These are phyloP conservation scores for Apiospora saccharicola DNA, from an alignment of 2,329 filamentous ascomycete species.

Conservation along the genomic window DNA sequence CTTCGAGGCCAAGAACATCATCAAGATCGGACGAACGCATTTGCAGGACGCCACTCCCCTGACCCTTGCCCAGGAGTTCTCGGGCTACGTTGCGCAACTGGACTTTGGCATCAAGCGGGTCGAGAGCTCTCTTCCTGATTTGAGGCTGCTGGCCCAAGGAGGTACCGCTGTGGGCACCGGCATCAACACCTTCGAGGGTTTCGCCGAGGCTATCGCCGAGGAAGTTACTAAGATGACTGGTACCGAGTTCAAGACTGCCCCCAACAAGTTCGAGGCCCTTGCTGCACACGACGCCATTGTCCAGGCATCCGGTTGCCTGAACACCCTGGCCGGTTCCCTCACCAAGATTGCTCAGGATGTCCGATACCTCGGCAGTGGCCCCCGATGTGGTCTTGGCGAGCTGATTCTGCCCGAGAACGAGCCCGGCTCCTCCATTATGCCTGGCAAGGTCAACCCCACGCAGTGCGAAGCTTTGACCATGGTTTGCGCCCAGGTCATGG, in stretches of 20 bases:
- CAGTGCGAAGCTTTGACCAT: conserved; percentile 98
- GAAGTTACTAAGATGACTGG: conserved; percentile 94
- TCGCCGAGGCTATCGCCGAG: conserved; percentile 89
- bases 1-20: conserved; percentile 86
- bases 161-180: conserved; percentile 97
- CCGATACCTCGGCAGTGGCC: conserved; percentile 94
- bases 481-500: conserved; percentile 97
- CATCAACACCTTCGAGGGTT: conserved; percentile 96
- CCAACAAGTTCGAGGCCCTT: conserved; percentile 98
- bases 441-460: conserved; percentile 98
- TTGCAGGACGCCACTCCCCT: conserved; percentile 96
- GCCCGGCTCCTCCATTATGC: conserved; percentile 98
- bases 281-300: conserved; percentile 96
- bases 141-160: conserved; percentile 89
- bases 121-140: conserved; percentile 80
- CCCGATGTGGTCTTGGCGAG: conserved; percentile 94
- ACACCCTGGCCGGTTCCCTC: conserved; percentile 88
- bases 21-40: conserved; percentile 99
- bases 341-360: conserved; percentile 99
- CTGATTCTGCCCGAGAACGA: conserved; percentile 96
- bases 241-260: conserved; percentile 91
- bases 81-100: conserved; percentile 94
- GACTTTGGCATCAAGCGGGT: conserved; percentile 90
- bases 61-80: conserved; percentile 97
- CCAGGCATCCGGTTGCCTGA: conserved; percentile 90